phyloP scores from a whole-genome alignment of 2,329 filamentous ascomycete genomes.

The Talaromyces pinophilus region DNA sequence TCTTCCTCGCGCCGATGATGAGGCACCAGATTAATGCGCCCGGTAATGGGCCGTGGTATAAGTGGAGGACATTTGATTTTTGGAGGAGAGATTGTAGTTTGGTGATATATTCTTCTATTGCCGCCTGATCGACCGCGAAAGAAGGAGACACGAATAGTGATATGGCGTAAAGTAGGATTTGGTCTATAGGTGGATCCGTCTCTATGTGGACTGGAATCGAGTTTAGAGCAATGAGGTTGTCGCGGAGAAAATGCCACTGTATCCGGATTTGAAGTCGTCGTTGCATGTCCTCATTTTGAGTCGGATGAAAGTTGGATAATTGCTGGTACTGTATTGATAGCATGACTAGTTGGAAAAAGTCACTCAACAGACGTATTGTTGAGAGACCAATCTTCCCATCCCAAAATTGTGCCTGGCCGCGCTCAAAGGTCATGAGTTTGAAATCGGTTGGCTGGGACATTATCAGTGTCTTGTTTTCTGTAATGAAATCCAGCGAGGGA shows the following conservation, averaged over 20 bases:
- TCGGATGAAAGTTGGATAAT: neutral
- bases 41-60: conserved; percentile 25
- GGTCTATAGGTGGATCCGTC: neutral
- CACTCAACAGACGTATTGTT: conserved; percentile 16
- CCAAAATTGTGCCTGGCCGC: conserved; percentile 8
- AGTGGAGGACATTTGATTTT: conserved; percentile 23
- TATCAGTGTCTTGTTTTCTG: neutral
- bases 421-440: conserved; percentile 21
- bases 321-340: conserved; percentile 8
- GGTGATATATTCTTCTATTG: neutral
- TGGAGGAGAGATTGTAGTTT: conserved; percentile 24
- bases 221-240: neutral
- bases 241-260: conserved; percentile 19
- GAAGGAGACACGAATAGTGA: conserved; percentile 13
- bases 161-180: conserved; percentile 16
- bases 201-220: neutral
- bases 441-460: conserved; percentile 12
- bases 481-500: neutral
- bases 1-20: conserved; percentile 26
- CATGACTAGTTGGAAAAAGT: conserved; percentile 18
- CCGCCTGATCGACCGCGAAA: neutral
- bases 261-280: neutral
- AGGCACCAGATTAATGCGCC: conserved; percentile 30
- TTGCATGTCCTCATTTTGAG: neutral
- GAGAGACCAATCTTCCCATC: neutral